Evolutionary conservation across 2,329 filamentous ascomycete species (phyloP).

Genomic region (Penicillium sp.): DNA sequence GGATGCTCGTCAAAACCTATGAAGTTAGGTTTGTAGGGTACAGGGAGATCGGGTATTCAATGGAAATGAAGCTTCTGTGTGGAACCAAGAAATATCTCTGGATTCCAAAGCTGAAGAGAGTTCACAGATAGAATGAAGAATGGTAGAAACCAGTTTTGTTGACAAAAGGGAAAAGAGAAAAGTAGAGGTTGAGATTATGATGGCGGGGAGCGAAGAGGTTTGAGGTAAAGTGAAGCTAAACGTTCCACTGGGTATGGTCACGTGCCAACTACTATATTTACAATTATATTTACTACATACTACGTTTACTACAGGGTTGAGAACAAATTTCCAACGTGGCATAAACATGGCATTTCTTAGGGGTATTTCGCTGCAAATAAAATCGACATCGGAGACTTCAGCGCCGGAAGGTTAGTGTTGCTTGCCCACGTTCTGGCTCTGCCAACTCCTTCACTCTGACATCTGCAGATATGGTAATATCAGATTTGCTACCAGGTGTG

Average conservation of each 20-base stretch:
- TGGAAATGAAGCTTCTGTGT: background rate
- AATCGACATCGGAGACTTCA: background rate
- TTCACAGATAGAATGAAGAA: background rate
- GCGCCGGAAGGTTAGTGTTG: conserved; percentile 35
- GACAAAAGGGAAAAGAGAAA: background rate
- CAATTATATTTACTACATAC: background rate
- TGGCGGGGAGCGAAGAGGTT: conserved; percentile 13
- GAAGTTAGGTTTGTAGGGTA: background rate
- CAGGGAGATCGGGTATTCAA: background rate
- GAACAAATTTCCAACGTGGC: background rate
- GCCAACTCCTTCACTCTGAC: conserved; percentile 47
- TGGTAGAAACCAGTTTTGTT: conserved; percentile 1
- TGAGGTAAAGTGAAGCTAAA: conserved; percentile 9
- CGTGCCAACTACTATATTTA: background rate
- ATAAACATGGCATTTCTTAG: background rate
- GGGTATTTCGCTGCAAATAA: conserved; percentile 9
- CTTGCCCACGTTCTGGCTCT: conserved; percentile 47
- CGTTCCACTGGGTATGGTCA: conserved; percentile 4
- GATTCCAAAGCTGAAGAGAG: background rate
- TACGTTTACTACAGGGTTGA: background rate
- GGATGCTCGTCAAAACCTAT: background rate
- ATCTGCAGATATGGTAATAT: conserved; percentile 46
- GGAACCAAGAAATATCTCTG: background rate
- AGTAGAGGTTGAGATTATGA: conserved; percentile 1
- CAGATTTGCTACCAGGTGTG: conserved; percentile 78